Percentiles rank a stretch among this genome's conserved stretches.
Conservation (phyloP, 768 basidiomycete species). For the Cyclocybe cylindracea region DNA sequence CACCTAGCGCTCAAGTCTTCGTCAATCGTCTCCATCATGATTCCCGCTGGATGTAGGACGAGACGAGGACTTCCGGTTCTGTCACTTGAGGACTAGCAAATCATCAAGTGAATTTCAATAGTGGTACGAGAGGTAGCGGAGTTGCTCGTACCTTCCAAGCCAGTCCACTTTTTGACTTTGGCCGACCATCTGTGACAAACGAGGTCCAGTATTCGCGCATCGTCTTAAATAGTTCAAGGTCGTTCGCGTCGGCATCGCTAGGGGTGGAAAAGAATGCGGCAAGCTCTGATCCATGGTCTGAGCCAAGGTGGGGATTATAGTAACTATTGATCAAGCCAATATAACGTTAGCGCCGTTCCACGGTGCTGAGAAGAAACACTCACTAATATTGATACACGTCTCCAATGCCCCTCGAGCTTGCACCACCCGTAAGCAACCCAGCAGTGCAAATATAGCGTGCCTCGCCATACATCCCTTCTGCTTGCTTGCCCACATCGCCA, state of each 20-base stretch:
- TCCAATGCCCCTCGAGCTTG: slow-evolving; percentile 4
- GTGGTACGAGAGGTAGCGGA: neutral
- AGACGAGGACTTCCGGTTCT: slow-evolving; percentile 7
- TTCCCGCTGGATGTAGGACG: slow-evolving; percentile 13
- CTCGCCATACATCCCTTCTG: slow-evolving; percentile 48
- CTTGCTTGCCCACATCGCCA: slow-evolving; percentile 35
- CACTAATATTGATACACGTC: slow-evolving; percentile 39
- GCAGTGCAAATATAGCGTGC: slow-evolving; percentile 45
- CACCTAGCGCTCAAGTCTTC: slow-evolving; percentile 9
- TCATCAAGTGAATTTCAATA: neutral
- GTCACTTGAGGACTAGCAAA: slow-evolving; percentile 10
- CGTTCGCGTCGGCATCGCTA: slow-evolving; percentile 22
- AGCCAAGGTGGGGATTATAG: slow-evolving; percentile 40
- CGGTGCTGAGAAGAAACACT: slow-evolving; percentile 4
- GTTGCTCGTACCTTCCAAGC: slow-evolving; percentile 30
- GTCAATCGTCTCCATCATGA: slow-evolving; percentile 7
- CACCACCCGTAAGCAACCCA: slow-evolving; percentile 31
- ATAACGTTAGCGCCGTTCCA: neutral
- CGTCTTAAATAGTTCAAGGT: slow-evolving; percentile 31
- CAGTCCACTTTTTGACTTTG: slow-evolving; percentile 19
- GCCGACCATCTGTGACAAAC: slow-evolving; percentile 35
- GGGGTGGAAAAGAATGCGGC: slow-evolving; percentile 35
- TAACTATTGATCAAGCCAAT: slow-evolving; percentile 25
- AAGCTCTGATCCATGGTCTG: slow-evolving; percentile 37
- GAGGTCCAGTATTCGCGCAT: slow-evolving; percentile 43